Evolutionary conservation across 2,329 filamentous ascomycete genomes (phyloP).

Genomic region (Cladophialophora exuberans): DNA sequence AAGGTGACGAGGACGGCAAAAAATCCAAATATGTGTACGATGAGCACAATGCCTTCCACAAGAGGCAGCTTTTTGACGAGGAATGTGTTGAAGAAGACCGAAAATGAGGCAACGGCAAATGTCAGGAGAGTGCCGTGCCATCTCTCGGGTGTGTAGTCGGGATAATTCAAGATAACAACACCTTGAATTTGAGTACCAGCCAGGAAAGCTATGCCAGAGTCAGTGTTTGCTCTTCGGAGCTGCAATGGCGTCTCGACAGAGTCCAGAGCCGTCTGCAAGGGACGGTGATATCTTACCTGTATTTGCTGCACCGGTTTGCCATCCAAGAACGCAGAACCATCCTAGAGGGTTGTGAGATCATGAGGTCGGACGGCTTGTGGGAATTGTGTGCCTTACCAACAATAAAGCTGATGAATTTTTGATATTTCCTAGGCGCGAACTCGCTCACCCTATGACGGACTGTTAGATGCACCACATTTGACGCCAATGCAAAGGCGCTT

Average conservation of each 20-base stretch:
- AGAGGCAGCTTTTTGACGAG: conserved; percentile 45
- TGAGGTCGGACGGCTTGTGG: neutral
- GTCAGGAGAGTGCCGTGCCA: conserved; percentile 52
- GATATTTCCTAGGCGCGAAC: conserved; percentile 39
- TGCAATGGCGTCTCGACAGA: neutral
- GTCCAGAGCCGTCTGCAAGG: neutral
- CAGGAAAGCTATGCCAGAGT: conserved; percentile 40
- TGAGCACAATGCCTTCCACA: conserved; percentile 46
- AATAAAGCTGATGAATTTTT: conserved; percentile 41
- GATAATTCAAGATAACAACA: conserved; percentile 48
- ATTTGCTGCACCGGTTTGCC: conserved; percentile 36
- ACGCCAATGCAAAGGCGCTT: too few relatives aligned
- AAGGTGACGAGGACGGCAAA: conserved; percentile 49
- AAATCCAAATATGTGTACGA: conserved; percentile 48
- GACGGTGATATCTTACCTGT: conserved; percentile 19
- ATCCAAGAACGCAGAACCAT: conserved; percentile 39
- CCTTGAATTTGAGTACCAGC: conserved; percentile 52
- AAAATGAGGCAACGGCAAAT: conserved; percentile 44
- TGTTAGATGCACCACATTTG: too few relatives aligned
- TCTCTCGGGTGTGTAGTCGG: conserved; percentile 43
- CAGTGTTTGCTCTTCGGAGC: neutral
- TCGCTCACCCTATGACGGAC: conserved; percentile 35
- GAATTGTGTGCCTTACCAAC: conserved; percentile 23
- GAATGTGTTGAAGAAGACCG: conserved; percentile 48
- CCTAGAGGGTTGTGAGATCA: conserved; percentile 24